Conservation (phyloP, 768 basidiomycete species). For the Lanmaoa pseudosensibilis region DNA sequence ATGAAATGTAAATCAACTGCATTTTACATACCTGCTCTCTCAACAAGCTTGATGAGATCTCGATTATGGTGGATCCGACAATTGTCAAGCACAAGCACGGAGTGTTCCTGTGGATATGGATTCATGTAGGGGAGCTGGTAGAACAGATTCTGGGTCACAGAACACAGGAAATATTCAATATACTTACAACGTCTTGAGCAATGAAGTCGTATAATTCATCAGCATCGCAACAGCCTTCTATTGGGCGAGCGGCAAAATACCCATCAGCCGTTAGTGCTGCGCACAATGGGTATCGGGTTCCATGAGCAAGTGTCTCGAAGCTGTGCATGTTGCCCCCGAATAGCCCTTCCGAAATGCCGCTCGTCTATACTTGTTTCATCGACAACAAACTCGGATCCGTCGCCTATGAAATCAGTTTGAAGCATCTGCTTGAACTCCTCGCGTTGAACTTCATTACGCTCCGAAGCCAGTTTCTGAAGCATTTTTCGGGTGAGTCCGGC, state of each 20-base stretch:
- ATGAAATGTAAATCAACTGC: too few relatives aligned
- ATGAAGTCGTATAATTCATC: too few relatives aligned
- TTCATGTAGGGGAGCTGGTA: slow-evolving; percentile 28
- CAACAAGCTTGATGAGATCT: slow-evolving; percentile 8
- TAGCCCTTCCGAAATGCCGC: too few relatives aligned
- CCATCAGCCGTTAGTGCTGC: too few relatives aligned
- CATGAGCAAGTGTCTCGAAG: too few relatives aligned
- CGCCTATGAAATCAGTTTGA: too few relatives aligned
- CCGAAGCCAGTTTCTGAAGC: slow-evolving; percentile 1
- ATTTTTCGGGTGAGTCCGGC: slow-evolving; percentile 1
- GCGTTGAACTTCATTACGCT: neutral
- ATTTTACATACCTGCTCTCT: neutral
- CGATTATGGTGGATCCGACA: slow-evolving; percentile 29
- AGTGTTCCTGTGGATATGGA: slow-evolving; percentile 25
- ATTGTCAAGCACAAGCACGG: slow-evolving; percentile 34
- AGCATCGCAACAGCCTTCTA: too few relatives aligned
- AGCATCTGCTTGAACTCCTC: slow-evolving; percentile 1
- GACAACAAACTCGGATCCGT: too few relatives aligned
- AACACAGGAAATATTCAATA: neutral
- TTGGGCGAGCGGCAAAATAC: too few relatives aligned
- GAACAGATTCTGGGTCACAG: neutral
- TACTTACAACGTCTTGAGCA: neutral
- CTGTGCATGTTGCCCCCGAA: too few relatives aligned
- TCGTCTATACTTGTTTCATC: too few relatives aligned
- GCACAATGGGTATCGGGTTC: too few relatives aligned